Base-by-base conservation (phyloP, 2,329 filamentous ascomycete genomes). In the Phialocephala sp. region DNA sequence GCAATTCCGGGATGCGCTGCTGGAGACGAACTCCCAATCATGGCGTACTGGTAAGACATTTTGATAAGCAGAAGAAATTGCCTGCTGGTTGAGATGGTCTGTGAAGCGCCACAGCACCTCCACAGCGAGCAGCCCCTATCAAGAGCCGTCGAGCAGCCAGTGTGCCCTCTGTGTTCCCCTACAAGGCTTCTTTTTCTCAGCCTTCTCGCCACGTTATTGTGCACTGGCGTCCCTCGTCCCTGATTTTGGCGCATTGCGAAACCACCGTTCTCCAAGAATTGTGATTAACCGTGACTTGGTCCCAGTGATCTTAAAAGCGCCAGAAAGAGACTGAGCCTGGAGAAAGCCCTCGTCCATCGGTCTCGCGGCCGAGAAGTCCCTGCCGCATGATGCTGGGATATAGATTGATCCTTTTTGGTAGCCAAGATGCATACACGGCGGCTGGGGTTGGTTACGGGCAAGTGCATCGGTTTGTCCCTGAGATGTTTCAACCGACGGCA, bases 51-150 rank as follows among this genome's bases (percentile, higher is more conserved):
- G 55, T 39, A 57, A 57, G 55, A 57, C 55, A 57, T 39, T 57
- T 24, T 24, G 32, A 57, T 57, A 36, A 57, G 55, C 6, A 41
- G 35, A 39, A 37, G 55, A 57, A 57, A 57, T 57, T 57, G 55
- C 32, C 35, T n/a, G 4, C 18, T 37, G 14, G 55, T 9, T 8
- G 6, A 9, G 4, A 8, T 57, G 14, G 55, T 9, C 4, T 11
- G 24, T 3, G 24, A 39, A 57, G 32, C 55, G 55, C 55, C 55
- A 57, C 55, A 11, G 55, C 15, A 37, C 55, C 32, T 22, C 18
- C 4, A 8, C 14, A 8, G 15, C 35, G 14, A 24, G 32, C 36
- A 37, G 32, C 55, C 36, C 32, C 36, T 41, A 57, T 57, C 55
- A 57, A 20, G 14, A 4, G 14, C 12, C 12, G 35, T 35, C 22